Evolutionary conservation across 176 grass and related monocot genomes (phyloP).

Genomic region (Cenchrus fungigraminus): DNA sequence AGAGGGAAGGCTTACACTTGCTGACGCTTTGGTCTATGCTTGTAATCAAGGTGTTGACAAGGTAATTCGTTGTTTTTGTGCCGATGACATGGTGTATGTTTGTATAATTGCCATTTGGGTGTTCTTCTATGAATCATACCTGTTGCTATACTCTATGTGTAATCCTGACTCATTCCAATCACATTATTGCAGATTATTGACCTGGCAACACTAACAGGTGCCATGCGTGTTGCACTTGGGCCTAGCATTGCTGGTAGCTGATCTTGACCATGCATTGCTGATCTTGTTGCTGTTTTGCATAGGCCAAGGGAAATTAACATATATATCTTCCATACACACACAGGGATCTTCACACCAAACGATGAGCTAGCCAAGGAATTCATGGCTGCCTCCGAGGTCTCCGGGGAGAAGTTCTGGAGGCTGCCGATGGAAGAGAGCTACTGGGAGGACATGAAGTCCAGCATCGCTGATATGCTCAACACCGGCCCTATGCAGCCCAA

Average conservation of each 20-base stretch:
- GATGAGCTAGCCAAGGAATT: constrained; percentile 92
- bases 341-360: constrained; percentile 81
- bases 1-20: constrained; percentile 97
- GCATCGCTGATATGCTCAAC: constrained; percentile 93
- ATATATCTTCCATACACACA: neutral
- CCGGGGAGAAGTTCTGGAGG: constrained; percentile 96
- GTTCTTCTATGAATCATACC: no score
- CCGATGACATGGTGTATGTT: neutral
- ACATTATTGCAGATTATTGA: constrained; percentile 68
- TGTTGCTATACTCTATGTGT: no score
- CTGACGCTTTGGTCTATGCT: constrained; percentile 93
- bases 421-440: constrained; percentile 92
- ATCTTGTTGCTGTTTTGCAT: neutral
- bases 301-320: neutral
- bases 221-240: constrained; percentile 75
- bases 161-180: neutral
- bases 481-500: constrained; percentile 62
- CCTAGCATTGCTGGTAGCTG: constrained; percentile 80
- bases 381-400: constrained; percentile 62
- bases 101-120: neutral
- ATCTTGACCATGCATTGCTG: neutral
- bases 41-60: constrained; percentile 96
- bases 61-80: constrained; percentile 44
- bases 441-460: constrained; percentile 93
- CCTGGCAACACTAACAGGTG: constrained; percentile 89